Conservation (phyloP, 2,329 filamentous ascomycete genomes). For the Diaporthe caulivora region DNA sequence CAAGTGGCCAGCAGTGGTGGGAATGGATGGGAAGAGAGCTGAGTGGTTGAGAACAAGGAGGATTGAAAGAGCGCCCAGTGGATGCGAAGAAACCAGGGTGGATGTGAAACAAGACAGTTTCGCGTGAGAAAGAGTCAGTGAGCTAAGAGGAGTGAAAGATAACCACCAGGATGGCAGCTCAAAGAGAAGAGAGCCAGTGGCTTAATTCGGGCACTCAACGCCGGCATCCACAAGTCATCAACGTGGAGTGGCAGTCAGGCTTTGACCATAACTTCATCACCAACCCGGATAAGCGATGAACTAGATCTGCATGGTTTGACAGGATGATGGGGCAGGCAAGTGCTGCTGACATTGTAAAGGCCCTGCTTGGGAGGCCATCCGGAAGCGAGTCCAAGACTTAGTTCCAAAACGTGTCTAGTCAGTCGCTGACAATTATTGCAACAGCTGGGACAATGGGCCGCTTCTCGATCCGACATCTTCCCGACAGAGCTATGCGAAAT, state of each 20-base stretch:
- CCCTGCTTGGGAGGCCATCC: not conserved
- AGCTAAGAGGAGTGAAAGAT: not conserved
- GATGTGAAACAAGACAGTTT: not conserved
- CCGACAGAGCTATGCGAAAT: conserved; percentile 90
- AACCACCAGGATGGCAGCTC: not conserved
- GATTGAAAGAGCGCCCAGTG: not conserved
- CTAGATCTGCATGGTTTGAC: not conserved
- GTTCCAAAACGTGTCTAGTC: not conserved
- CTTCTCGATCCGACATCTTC: conserved; percentile 96
- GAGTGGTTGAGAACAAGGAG: not conserved
- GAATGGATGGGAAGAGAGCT: not conserved
- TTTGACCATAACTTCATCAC: not conserved
- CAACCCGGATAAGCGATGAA: not conserved
- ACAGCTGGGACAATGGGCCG: conserved; percentile 96
- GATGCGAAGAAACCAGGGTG: not conserved
- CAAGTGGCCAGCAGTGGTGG: not conserved
- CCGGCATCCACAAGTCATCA: not conserved
- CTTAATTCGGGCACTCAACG: not conserved
- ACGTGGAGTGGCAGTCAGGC: not conserved
- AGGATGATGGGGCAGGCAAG: not conserved
- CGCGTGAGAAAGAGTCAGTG: not conserved
- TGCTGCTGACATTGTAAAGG: not conserved
- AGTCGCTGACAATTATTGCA: conserved; percentile 1
- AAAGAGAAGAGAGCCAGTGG: not conserved
- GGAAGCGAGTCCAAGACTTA: not conserved